phyloP scores from a whole-genome alignment of 768 basidiomycete genomes.

The Coprinopsis strossmayeri region DNA sequence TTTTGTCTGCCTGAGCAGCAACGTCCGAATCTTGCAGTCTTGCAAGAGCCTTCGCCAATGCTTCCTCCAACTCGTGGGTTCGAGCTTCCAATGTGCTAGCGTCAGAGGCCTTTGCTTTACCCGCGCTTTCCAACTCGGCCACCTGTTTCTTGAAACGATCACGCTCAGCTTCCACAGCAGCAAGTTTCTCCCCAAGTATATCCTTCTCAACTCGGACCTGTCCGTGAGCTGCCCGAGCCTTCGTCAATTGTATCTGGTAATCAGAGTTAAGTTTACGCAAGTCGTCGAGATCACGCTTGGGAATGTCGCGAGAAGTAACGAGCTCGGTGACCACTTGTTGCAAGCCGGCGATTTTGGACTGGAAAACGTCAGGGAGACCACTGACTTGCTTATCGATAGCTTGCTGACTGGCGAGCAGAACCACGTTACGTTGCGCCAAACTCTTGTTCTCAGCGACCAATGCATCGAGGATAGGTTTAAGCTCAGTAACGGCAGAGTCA shows the following conservation, averaged over 20 bases:
- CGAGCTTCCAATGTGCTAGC: slow-evolving; percentile 39
- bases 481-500: slow-evolving; percentile 30
- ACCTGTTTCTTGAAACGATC: slow-evolving; percentile 51
- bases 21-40: slow-evolving; percentile 71
- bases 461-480: slow-evolving; percentile 45
- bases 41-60: slow-evolving; percentile 64
- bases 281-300: slow-evolving; percentile 64
- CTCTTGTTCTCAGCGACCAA: slow-evolving; percentile 46
- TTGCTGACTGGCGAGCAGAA: slow-evolving; percentile 44
- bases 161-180: slow-evolving; percentile 55
- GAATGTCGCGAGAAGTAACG: slow-evolving; percentile 45
- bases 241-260: slow-evolving; percentile 64
- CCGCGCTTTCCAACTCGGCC: slow-evolving; percentile 44
- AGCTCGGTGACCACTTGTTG: slow-evolving; percentile 61
- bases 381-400: slow-evolving; percentile 47
- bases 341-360: slow-evolving; percentile 44
- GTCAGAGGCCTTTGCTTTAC: slow-evolving; percentile 39
- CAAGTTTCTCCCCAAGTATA: slow-evolving; percentile 54
- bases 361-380: slow-evolving; percentile 53
- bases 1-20: slow-evolving; percentile 50
- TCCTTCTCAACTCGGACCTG: slow-evolving; percentile 83
- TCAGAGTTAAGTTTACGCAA: slow-evolving; percentile 62
- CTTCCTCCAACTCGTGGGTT: slow-evolving; percentile 63
- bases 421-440: slow-evolving; percentile 40
- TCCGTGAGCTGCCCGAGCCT: slow-evolving; percentile 72